phyloP scores from a whole-genome alignment of 179 eudicot species.

The Silene noctiflora region DNA sequence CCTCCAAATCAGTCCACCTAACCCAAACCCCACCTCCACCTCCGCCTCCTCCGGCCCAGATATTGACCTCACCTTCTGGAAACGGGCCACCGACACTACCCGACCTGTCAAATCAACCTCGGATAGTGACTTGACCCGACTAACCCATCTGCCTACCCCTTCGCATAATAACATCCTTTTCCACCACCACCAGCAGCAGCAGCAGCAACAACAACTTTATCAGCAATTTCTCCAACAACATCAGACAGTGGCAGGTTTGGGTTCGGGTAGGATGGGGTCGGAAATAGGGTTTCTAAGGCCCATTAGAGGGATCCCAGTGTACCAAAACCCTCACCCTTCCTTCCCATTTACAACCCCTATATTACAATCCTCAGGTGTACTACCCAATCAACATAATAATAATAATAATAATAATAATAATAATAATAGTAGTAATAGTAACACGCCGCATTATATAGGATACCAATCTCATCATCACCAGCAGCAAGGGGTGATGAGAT shows the following conservation, averaged over 20 bases:
- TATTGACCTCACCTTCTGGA: conserved; percentile 53
- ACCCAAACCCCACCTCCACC: conserved; percentile 34
- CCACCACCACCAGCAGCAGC: conserved; percentile 9
- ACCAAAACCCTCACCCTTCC: conserved; percentile 60
- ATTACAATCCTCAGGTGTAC: not conserved
- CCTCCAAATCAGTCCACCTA: conserved; percentile 87
- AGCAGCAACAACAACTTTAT: conserved; percentile 24
- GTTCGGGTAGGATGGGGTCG: conserved; percentile 24
- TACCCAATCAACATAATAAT: not conserved
- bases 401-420: not conserved
- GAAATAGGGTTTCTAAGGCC: conserved; percentile 57
- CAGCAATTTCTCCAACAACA: conserved; percentile 30
- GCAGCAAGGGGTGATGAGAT: conserved; percentile 49
- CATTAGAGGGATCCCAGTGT: conserved; percentile 85
- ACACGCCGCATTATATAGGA: conserved; percentile 2
- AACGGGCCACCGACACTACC: conserved; percentile 18
- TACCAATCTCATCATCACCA: conserved; percentile 21
- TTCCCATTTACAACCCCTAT: conserved; percentile 23
- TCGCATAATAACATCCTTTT: not conserved
- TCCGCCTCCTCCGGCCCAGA: conserved; percentile 19
- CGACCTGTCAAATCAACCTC: conserved; percentile 7
- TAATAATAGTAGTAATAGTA: not conserved
- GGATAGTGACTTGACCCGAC: conserved; percentile 24
- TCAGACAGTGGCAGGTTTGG: not conserved
- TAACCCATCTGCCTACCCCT: not conserved